Evolutionary conservation across 2,329 filamentous ascomycete genomes (phyloP).

Genomic region (Colletotrichum gloeosporioides): DNA sequence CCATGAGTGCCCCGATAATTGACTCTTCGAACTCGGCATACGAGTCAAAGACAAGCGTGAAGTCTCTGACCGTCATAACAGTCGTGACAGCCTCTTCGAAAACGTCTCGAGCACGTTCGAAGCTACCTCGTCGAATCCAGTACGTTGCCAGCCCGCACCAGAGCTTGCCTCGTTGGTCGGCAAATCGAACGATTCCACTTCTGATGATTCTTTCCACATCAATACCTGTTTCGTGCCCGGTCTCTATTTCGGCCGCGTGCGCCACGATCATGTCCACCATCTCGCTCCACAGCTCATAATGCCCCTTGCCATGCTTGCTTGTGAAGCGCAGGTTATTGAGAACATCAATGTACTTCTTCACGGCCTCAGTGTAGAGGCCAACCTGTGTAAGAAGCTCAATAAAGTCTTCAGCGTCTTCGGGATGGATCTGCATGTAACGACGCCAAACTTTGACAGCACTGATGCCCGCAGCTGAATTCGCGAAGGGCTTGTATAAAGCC

Average conservation of each 20-base stretch:
- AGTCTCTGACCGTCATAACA: conserved; percentile 98
- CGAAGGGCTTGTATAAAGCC: conserved; percentile 89
- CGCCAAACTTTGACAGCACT: conserved; percentile 95
- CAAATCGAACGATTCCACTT: conserved; percentile 88
- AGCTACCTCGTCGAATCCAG: conserved; percentile 92
- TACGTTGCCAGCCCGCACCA: conserved; percentile 96
- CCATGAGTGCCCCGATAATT: conserved; percentile 90
- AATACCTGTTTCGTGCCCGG: conserved; percentile 80
- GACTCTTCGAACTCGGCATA: conserved; percentile 98
- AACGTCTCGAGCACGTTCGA: conserved; percentile 89
- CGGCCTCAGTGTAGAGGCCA: conserved; percentile 87
- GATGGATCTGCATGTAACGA: conserved; percentile 96
- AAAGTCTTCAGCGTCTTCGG: conserved; percentile 93
- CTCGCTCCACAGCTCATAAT: conserved; percentile 96
- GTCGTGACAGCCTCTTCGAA: conserved; percentile 97
- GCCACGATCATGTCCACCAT: conserved; percentile 95
- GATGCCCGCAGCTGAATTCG: conserved; percentile 85
- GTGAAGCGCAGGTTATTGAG: conserved; percentile 89
- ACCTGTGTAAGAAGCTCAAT: conserved; percentile 87
- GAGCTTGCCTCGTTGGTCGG: conserved; percentile 91
- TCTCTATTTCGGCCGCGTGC: conserved; percentile 85
- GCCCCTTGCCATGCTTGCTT: conserved; percentile 92
- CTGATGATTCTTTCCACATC: conserved; percentile 92
- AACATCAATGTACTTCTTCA: conserved; percentile 88
- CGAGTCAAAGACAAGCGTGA: conserved; percentile 93